These are phyloP conservation scores for Avena eriantha DNA, from an alignment of 176 grass and related monocot species.

Conservation along the genomic window DNA sequence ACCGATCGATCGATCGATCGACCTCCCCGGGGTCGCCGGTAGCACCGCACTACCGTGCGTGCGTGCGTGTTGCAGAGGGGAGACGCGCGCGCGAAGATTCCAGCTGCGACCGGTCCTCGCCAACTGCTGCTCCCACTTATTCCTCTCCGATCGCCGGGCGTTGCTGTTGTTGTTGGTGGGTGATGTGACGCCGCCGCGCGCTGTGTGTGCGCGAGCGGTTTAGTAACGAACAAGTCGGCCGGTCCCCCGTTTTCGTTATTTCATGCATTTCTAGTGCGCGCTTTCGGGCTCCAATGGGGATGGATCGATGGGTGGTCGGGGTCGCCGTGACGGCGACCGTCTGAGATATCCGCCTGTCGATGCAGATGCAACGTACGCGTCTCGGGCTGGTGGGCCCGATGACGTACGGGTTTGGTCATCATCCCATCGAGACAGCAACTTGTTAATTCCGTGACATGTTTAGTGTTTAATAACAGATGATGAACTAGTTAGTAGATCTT, in stretches of 20 bases:
- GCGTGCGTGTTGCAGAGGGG: background rate
- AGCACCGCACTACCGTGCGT: background rate
- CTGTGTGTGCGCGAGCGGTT: slow-evolving; percentile 14
- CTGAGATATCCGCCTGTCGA: background rate
- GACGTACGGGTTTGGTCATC: slow-evolving; percentile 44
- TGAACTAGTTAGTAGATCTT: background rate
- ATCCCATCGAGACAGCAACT: background rate
- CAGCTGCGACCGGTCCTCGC: slow-evolving; percentile 5
- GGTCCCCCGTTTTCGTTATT: slow-evolving; percentile 61
- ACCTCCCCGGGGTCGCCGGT: too few relatives aligned
- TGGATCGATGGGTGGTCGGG: slow-evolving; percentile 33
- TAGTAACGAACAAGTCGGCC: slow-evolving; percentile 58
- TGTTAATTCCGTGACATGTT: background rate
- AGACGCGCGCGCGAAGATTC: slow-evolving; percentile 33
- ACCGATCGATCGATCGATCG: background rate
- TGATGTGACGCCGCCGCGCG: slow-evolving; percentile 48
- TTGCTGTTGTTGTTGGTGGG: slow-evolving; percentile 58
- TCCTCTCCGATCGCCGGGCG: background rate
- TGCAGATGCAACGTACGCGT: slow-evolving; percentile 48
- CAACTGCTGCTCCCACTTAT: slow-evolving; percentile 48
- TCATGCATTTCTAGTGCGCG: slow-evolving; percentile 33
- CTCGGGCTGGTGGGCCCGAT: slow-evolving; percentile 35
- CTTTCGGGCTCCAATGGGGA: slow-evolving; percentile 45
- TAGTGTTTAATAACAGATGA: background rate
- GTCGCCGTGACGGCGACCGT: slow-evolving; percentile 40